These are phyloP conservation scores for Pseudogymnoascus sp. DNA, from an alignment of 2,329 filamentous ascomycete species.

Conservation along the genomic window DNA sequence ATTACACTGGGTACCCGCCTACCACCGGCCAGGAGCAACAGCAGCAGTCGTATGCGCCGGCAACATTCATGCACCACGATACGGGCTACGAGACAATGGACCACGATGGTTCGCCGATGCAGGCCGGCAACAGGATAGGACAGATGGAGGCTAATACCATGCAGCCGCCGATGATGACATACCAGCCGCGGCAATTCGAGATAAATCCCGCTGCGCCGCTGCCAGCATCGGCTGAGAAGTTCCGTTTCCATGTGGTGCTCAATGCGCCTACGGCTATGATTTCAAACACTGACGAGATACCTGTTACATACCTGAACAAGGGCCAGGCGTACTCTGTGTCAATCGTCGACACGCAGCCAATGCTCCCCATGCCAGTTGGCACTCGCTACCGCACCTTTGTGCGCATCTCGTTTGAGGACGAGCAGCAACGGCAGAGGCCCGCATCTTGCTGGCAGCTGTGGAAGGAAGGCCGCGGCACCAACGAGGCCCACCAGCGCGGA, in stretches of 20 bases:
- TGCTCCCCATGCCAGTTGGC: slow-evolving; percentile 49
- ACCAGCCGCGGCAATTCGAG: slow-evolving; percentile 44
- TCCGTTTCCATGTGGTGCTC: slow-evolving; percentile 82
- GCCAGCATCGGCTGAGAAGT: slow-evolving; percentile 57
- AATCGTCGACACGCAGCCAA: slow-evolving; percentile 67
- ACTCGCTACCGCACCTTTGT: slow-evolving; percentile 82
- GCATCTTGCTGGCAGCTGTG: slow-evolving; percentile 81
- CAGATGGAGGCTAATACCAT: slow-evolving; percentile 56
- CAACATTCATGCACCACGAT: slow-evolving; percentile 73
- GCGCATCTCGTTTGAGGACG: slow-evolving; percentile 94
- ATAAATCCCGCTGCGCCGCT: slow-evolving; percentile 40
- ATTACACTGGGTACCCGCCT: not conserved
- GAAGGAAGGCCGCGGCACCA: slow-evolving; percentile 95
- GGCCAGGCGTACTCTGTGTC: slow-evolving; percentile 88
- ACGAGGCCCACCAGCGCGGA: slow-evolving; percentile 87
- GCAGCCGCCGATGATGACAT: slow-evolving; percentile 52
- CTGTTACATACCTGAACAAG: slow-evolving; percentile 97
- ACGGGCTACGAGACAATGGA: slow-evolving; percentile 74
- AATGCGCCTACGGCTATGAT: slow-evolving; percentile 97
- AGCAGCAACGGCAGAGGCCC: slow-evolving; percentile 80
- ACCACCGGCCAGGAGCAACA: slow-evolving; percentile 31
- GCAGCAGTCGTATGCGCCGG: slow-evolving; percentile 60
- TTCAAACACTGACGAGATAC: slow-evolving; percentile 80
- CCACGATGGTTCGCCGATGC: slow-evolving; percentile 63
- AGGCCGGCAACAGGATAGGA: slow-evolving; percentile 46